phyloP scores from a whole-genome alignment of 371 early-diverging fungal species.

The Circinella minor region DNA sequence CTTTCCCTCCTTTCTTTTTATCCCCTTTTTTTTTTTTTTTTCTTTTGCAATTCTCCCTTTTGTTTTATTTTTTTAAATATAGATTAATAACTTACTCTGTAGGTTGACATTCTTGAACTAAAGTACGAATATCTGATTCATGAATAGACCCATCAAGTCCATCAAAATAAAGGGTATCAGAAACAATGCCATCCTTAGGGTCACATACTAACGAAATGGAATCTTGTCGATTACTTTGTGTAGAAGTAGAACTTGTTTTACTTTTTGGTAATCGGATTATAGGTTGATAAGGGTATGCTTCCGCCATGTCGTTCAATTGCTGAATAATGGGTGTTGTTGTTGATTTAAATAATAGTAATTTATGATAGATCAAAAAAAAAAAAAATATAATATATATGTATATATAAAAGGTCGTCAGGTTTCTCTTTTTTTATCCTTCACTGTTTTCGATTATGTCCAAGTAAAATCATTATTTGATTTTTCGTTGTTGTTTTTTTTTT shows the following conservation, averaged over 20 bases:
- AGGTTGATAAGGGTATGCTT: conserved; percentile 35
- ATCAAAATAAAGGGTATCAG: conserved; percentile 46
- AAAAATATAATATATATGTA: no score
- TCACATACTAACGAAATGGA: conserved; percentile 23
- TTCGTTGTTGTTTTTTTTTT: no score
- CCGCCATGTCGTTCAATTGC: conserved; percentile 26
- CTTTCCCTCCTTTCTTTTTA: not conserved
- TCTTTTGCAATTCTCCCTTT: no score
- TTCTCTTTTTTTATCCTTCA: no score
- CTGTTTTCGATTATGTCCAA: no score
- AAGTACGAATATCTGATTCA: conserved; percentile 42
- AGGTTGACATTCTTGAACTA: conserved; percentile 49
- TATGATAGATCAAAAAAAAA: no score
- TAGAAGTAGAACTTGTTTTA: conserved; percentile 36
- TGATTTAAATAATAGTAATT: no score
- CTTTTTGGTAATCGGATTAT: conserved; percentile 46
- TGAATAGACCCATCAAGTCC: conserved; percentile 33
- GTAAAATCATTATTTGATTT: no score
- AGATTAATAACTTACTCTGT: conserved; percentile 35
- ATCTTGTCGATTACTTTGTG: conserved; percentile 16
- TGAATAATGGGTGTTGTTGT: not conserved
- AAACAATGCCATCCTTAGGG: conserved; percentile 34
- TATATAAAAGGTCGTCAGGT: no score
- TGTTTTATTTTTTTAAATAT: not conserved
- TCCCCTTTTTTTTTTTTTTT: no score